Base-by-base conservation (phyloP, 768 basidiomycete genomes). In the Pleurotus pulmonarius region DNA sequence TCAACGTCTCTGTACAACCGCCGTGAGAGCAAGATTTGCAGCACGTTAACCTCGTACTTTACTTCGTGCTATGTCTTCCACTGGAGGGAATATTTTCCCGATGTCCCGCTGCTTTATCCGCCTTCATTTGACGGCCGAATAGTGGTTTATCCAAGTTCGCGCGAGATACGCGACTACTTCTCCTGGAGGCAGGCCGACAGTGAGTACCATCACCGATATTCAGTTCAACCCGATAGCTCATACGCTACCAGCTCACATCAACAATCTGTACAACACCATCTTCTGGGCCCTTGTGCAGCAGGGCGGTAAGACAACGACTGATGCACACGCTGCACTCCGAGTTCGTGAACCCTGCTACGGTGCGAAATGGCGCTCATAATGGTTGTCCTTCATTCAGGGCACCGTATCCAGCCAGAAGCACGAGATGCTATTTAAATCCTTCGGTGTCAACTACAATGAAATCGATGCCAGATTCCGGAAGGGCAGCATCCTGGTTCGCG, bases 121-220 rank as follows among this genome's bases (percentile, higher is more conserved):
- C 97, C 96, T 0, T 89, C 88, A 0, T 99, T 99, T 65, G 97
- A 99, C 67, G 94, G 92, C 1, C 78, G 96, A 47, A 84, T 92
- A 46, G 81, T 94, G 0, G 66, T 90, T 13, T 98, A 98, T 70
- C 94, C 96, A 0, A 74, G 76, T 0, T 77, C 76, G 34, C 78
- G 76, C 51, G 84, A 88, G 59, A 76, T 96, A 7, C 81, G 86
- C 6, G 97, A 99, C 69, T 99, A 99, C 67, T 95, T 98, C 67
- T 73, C 91, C 0, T 99, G 97, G 97, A 75, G 97, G 57, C 97
- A 98, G 69, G 90, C 88, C 0, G 96, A 98, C 67, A 96, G 96
- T 96, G 65, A 58, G 92, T 73, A 18, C 15, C 25, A n/a, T 43
- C 43, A 29, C 18, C 9, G 46, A 16, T 16, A 39, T 8, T 26